Evolutionary conservation across 805 yeast genomes (phyloP), one percentile per base, ranked within the genome.

Genomic region (Sungouiella blattae): DNA sequence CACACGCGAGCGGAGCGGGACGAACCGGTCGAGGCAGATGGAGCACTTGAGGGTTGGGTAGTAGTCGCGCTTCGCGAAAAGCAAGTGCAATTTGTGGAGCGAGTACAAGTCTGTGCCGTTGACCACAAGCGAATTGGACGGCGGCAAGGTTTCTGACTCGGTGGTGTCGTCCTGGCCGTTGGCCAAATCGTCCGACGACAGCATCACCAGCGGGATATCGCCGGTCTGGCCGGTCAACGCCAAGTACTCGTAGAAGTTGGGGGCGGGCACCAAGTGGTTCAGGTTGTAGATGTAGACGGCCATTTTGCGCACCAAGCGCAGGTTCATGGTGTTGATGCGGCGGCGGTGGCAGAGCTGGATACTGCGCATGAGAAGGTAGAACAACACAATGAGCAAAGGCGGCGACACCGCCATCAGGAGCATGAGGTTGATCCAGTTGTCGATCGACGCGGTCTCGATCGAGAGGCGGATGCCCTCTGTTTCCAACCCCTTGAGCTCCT

Each of bases 1-100:
- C 13, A 79, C 76, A 31, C 62, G 59, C 15, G 75, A 63, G 36
- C 58, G 60, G 21, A 75, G 67, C 11, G 71, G 69, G 8, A 60
- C 55, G 46, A 72, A 78, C 41, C 64, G 70, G 30, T 73, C 83
- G 27, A 79, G 63, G 46, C 85, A 79, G 16, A 79, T 77, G 16
- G 77, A 73, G 49, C 85, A 79, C 52, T 75, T 78, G 42, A 63
- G 73, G 1, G 78, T 57, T 4, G 40, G 32, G 27, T 35, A 48
- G 27, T 21, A 47, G 29, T 47, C 46, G 18, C 34, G 31, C 11
- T 26, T 33, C 3, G 39, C 36, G 17, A 35, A 38, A 8, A 43
- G 16, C 6, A 47, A 30, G 14, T 30, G 30, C 26, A 45, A 12
- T 5, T 33, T 32, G 3, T 15, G 14, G 27, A 43, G 21, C 16